These are phyloP conservation scores for Wickerhamomyces subpelliculosus DNA, from an alignment of 805 yeast species.

Conservation along the genomic window DNA sequence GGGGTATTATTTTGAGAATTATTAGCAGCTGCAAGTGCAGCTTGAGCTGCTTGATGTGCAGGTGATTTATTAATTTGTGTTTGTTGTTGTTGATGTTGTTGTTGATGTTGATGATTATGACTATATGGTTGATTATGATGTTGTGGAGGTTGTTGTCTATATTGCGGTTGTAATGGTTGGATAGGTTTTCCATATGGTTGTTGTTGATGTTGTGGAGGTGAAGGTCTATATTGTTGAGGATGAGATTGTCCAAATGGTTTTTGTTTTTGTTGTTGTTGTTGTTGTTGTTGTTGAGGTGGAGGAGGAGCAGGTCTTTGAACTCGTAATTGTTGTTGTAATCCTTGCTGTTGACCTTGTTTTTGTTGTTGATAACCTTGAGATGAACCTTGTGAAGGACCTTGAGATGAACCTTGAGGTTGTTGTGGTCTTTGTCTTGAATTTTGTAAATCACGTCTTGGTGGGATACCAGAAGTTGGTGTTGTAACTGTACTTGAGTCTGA, in stretches of 20 bases:
- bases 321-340: no score
- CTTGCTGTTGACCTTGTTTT: constrained; percentile 7
- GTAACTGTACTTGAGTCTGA: constrained; percentile 1
- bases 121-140: constrained; percentile 21
- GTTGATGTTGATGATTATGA: constrained; percentile 8
- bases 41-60: constrained; percentile 29
- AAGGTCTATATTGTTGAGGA: neutral
- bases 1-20: no score
- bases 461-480: constrained; percentile 6
- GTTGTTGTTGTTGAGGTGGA: constrained; percentile 7
- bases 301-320: constrained; percentile 13
- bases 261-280: neutral
- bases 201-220: neutral
- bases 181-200: constrained; percentile 1
- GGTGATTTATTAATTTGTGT: constrained; percentile 14
- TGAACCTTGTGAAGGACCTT: no score
- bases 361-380: no score
- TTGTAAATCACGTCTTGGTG: constrained; percentile 10
- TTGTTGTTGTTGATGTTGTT: constrained; percentile 8
- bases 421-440: constrained; percentile 24
- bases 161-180: constrained; percentile 23
- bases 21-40: constrained; percentile 22
- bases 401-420: constrained; percentile 20
- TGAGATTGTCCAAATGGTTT: no score
- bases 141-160: constrained; percentile 22